Base-by-base conservation (phyloP, 139 green algal genomes). In the Mesotaenium endlicherianum region DNA sequence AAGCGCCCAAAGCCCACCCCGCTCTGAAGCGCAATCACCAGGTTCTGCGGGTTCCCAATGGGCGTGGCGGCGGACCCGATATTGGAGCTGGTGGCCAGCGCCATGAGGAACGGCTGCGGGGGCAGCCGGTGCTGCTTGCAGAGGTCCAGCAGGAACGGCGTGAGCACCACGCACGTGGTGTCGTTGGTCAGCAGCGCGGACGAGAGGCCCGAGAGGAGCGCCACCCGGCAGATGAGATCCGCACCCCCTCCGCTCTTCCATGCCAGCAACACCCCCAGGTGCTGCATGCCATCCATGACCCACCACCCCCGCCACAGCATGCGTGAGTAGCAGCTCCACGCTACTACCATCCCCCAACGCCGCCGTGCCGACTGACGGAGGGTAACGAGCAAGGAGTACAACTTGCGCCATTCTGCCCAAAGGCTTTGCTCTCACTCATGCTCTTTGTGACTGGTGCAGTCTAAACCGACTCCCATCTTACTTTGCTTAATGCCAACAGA, bases 1-100 rank as follows among this genome's bases (percentile, higher is more conserved):
- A 78, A 78, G 11, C 67, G 67, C 6, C 70, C 70, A 78, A 78
- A 78, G 16, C 11, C 67, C n/a, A 78, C n/a, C 20, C n/a, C 8
- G 41, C 70, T 16, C 26, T 78, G 20, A 11, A 78, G 20, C 41
- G 70, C 20, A 17, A 78, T 67, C 16, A 78, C 6, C 20, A 78
- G 41, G 26, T 78, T 78, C 31, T 78, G 70, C 70, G 70, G 70
- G 36, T 78, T 78, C 6, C 70, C 70, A 34, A 78, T 78, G 14
- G 70, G 70, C 8, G 70, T 78, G 11, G 31, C 26, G 11, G 70
- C 70, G 14, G 70, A 78, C 20, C 70, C 70, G 17, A 78, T 78
- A 34, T 78, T 78, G 5, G 70, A 14, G 36, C 70, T 78, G 31
- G 42, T 68, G 41, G 70, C 70, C 11, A 78, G 70, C 5, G 26